These are phyloP conservation scores for Chenopodium berlandieri DNA, from an alignment of 148 eudicot species.

Conservation along the genomic window DNA sequence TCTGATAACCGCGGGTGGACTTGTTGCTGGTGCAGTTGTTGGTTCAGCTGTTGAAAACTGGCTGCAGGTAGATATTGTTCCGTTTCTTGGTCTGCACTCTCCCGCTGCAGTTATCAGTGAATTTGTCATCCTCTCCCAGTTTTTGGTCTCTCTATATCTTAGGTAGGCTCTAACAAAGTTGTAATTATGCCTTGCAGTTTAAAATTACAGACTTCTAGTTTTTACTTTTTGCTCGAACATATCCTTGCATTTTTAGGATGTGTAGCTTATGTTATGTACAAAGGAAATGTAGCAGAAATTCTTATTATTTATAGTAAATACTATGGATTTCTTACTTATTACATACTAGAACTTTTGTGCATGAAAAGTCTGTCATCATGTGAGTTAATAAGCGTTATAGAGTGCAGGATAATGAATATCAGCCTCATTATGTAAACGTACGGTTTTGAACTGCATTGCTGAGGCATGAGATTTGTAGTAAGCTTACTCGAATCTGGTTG, in stretches of 20 bases:
- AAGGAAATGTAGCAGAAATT: conserved; percentile 39
- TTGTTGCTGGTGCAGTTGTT: conserved; percentile 84
- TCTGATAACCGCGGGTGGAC: conserved; percentile 81
- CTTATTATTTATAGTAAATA: conserved; percentile 8
- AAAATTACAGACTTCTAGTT: conserved; percentile 23
- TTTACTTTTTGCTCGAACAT: conserved; percentile 36
- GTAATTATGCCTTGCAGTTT: conserved; percentile 19
- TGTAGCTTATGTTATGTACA: conserved; percentile 55
- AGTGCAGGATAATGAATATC: background rate
- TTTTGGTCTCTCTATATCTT: conserved; percentile 80
- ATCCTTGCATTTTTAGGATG: conserved; percentile 36
- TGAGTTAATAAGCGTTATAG: background rate
- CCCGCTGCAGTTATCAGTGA: conserved; percentile 91
- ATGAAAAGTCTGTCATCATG: background rate
- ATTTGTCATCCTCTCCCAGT: conserved; percentile 81
- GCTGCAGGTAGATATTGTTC: conserved; percentile 98
- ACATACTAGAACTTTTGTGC: conserved; percentile 2
- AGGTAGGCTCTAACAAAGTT: conserved; percentile 44
- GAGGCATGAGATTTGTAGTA: background rate
- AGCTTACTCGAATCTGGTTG: background rate
- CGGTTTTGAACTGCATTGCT: background rate
- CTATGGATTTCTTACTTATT: background rate
- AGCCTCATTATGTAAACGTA: background rate
- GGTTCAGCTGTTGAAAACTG: conserved; percentile 96
- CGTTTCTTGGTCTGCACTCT: conserved; percentile 82